Evolutionary conservation across 768 basidiomycete species (phyloP).

Genomic region (Termitomyces heimii): DNA sequence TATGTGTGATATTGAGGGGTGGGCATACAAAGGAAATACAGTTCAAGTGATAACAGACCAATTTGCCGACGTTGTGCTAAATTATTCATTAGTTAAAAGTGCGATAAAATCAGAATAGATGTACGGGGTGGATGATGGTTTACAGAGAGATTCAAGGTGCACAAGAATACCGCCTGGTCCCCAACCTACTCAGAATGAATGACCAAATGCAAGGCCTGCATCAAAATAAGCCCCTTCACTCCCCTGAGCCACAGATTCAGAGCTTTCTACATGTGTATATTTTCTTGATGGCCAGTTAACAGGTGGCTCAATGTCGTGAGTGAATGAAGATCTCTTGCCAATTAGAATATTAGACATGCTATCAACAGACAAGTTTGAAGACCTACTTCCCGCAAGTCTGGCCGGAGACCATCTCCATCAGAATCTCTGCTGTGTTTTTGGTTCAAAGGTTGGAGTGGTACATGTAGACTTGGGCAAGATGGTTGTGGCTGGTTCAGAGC

Average conservation of each 20-base stretch:
- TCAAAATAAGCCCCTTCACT: constrained; percentile 67
- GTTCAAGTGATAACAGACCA: constrained; percentile 54
- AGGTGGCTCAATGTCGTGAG: constrained; percentile 60
- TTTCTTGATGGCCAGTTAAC: constrained; percentile 73
- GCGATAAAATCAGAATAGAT: constrained; percentile 18
- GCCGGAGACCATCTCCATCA: constrained; percentile 60
- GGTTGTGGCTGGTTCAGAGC: constrained; percentile 43
- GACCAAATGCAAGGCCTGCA: constrained; percentile 79
- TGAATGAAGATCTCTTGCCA: constrained; percentile 71
- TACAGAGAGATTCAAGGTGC: constrained; percentile 71
- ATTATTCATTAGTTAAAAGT: constrained; percentile 2
- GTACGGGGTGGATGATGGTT: constrained; percentile 47
- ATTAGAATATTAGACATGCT: constrained; percentile 3
- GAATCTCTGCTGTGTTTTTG: constrained; percentile 78
- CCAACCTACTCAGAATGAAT: constrained; percentile 90
- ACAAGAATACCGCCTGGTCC: constrained; percentile 74
- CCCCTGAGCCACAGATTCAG: constrained; percentile 58
- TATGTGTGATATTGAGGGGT: constrained; percentile 25
- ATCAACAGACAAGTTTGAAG: background rate
- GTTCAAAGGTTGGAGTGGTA: constrained; percentile 34
- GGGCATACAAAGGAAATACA: constrained; percentile 33
- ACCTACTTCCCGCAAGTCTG: constrained; percentile 56
- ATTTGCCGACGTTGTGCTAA: constrained; percentile 52
- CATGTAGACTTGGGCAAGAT: constrained; percentile 25
- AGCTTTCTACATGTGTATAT: constrained; percentile 67